Percentiles rank a stretch among this genome's conserved stretches.
Conservation (phyloP, 768 basidiomycete species). For the Antrodiella citrinella region DNA sequence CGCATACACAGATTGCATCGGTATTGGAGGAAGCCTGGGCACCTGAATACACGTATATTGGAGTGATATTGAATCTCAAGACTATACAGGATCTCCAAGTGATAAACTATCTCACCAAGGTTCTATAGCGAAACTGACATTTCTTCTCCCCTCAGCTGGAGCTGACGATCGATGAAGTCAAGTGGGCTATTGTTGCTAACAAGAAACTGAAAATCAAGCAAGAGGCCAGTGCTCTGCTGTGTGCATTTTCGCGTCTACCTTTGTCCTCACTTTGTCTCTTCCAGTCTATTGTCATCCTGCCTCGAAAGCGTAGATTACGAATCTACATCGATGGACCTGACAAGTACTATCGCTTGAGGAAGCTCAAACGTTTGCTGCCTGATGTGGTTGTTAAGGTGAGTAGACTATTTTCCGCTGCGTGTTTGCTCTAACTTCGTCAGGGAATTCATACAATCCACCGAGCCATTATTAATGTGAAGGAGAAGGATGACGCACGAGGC, state of each 20-base stretch:
- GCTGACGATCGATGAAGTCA: slow-evolving; percentile 85
- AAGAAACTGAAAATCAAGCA: slow-evolving; percentile 92
- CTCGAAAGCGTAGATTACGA: slow-evolving; percentile 64
- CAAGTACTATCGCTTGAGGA: slow-evolving; percentile 78
- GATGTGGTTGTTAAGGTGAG: slow-evolving; percentile 85
- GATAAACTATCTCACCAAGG: slow-evolving; percentile 7
- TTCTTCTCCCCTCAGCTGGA: slow-evolving; percentile 64
- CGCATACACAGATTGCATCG: slow-evolving; percentile 61
- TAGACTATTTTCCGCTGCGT: neutral
- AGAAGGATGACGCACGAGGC: slow-evolving; percentile 70
- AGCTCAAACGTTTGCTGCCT: slow-evolving; percentile 75
- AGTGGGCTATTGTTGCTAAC: slow-evolving; percentile 79
- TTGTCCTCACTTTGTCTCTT: neutral
- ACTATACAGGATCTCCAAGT: slow-evolving; percentile 89
- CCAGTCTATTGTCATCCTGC: slow-evolving; percentile 70
- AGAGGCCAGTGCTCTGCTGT: slow-evolving; percentile 47
- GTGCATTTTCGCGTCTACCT: slow-evolving; percentile 1
- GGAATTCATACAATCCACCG: slow-evolving; percentile 83
- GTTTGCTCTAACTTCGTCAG: slow-evolving; percentile 28
- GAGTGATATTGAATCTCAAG: slow-evolving; percentile 83
- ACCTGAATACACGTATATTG: slow-evolving; percentile 85
- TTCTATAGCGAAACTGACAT: too few species aligned
- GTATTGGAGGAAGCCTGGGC: slow-evolving; percentile 96
- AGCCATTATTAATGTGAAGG: slow-evolving; percentile 94
- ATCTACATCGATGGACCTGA: slow-evolving; percentile 74